Conservation (phyloP, 305 asterid species). For the Nicotiana rustica region DNA sequence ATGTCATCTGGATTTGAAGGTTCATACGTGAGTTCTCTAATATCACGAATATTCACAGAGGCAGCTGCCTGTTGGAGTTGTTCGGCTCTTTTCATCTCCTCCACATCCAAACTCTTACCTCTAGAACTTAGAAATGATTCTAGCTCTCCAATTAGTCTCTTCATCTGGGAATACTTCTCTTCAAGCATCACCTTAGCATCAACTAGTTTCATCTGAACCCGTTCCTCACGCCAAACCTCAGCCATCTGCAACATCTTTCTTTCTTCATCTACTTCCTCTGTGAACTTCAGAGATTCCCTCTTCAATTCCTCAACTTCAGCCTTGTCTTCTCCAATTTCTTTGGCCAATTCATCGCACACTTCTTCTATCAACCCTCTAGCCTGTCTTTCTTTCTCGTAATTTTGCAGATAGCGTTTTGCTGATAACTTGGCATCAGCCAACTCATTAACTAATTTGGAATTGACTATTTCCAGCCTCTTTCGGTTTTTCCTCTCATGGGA, state of each 20-base stretch:
- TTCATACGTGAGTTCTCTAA: conserved; percentile 78
- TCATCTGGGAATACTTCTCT: conserved; percentile 81
- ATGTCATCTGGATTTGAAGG: conserved; percentile 81
- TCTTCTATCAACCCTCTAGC: conserved; percentile 87
- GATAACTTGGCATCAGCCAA: conserved; percentile 72
- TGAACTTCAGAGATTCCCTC: conserved; percentile 69
- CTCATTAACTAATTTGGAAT: conserved; percentile 79
- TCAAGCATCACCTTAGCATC: conserved; percentile 96
- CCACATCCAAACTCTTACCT: conserved; percentile 46
- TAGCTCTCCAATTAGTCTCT: conserved; percentile 58
- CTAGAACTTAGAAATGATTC: conserved; percentile 62
- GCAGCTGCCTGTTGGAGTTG: conserved; percentile 65
- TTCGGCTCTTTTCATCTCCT: conserved; percentile 68
- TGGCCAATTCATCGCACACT: conserved; percentile 94
- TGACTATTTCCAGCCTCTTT: conserved; percentile 78
- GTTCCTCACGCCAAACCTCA: conserved; percentile 99
- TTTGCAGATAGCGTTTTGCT: conserved; percentile 78
- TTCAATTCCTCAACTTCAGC: conserved; percentile 83
- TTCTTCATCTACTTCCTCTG: conserved; percentile 94
- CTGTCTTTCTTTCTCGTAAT: conserved; percentile 83
- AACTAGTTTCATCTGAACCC: conserved; percentile 89
- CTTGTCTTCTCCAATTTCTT: conserved; percentile 86
- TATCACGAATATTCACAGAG: conserved; percentile 70
- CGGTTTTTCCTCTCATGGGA: conserved; percentile 78
- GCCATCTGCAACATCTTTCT: conserved; percentile 98